Conservation (phyloP, 2,329 filamentous ascomycete species). For the Corniculantispora saksenae region DNA sequence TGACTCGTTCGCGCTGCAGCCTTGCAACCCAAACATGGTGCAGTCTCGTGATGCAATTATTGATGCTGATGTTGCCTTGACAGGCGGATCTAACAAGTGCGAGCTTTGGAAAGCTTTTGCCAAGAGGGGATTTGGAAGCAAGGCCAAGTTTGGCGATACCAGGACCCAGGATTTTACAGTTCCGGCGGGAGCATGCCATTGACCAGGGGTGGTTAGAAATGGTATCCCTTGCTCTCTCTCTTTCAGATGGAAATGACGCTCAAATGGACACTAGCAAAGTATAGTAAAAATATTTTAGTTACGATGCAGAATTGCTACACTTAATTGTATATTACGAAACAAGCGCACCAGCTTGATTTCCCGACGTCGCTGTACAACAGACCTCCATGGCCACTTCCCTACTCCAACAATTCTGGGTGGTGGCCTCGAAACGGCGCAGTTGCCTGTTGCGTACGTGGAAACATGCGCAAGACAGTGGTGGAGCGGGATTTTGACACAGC, state of each 20-base stretch:
- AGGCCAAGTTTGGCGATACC: slow-evolving; percentile 33
- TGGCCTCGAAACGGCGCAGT: too few species aligned
- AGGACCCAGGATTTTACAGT: slow-evolving; percentile 35
- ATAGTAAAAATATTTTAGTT: too few species aligned
- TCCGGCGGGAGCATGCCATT: slow-evolving; percentile 16
- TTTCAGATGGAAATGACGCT: too few species aligned
- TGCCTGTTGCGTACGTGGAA: slow-evolving; percentile 19
- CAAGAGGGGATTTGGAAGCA: slow-evolving; percentile 54
- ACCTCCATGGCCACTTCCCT: too few species aligned
- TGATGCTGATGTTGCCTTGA: slow-evolving; percentile 54
- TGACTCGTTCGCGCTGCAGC: slow-evolving; percentile 55
- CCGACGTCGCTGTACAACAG: too few species aligned
- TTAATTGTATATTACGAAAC: too few species aligned
- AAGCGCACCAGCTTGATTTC: too few species aligned
- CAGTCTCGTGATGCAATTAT: slow-evolving; percentile 56
- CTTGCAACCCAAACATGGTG: slow-evolving; percentile 56
- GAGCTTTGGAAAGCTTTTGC: slow-evolving; percentile 57
- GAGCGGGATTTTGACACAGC: slow-evolving; percentile 20
- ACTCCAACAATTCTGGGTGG: too few species aligned
- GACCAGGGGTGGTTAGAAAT: not conserved
- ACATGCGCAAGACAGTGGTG: slow-evolving; percentile 19
- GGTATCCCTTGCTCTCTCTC: too few species aligned
- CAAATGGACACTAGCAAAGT: too few species aligned
- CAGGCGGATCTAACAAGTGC: slow-evolving; percentile 51
- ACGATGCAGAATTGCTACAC: too few species aligned